Evolutionary conservation across 2,329 filamentous ascomycete genomes (phyloP), one percentile per base, ranked within the genome.

Genomic region (Xylariaceae sp.): DNA sequence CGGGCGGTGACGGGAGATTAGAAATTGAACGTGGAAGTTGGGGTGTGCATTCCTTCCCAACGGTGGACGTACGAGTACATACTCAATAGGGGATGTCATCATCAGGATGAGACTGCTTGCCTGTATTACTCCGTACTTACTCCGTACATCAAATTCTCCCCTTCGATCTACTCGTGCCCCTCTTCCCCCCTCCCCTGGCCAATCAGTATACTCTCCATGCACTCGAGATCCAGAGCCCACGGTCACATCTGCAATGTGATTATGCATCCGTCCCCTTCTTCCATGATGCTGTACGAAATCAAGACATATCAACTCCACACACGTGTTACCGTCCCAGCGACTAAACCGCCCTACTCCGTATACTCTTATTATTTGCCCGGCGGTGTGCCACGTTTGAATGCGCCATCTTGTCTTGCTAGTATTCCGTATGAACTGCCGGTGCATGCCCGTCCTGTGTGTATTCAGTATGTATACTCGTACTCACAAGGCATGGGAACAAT

Each of bases 241-340:
- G n/a, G 56, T 55, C 55, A 57, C 59, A 62, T 52, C 39, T 58
- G 57, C 57, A 55, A 30, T 50, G 35, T 48, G 54, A 52, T 57
- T 55, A 42, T 44, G 37, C 13, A 55, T 9, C 8, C 3, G 10
- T n/a, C 34, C 18, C 42, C 51, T 50, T 37, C 39, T 50, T 37
- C 39, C 45, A 30, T 13, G 35, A 42, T 34, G 17, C 30, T 42
- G 42, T 49, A 35, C 30, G 37, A 45, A 45, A 45, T 45, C 13
- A n/a, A 51, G 50, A 37, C 57, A 57, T 59, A 59, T 60, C 15
- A 51, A 17, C 44, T 58, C 55, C 55, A 55, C 59, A 64, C 59
- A 64, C 62, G 59, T 62, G 57, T 63, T 62, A 56, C 13, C 4
- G 45, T 48, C 15, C 53, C 55, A 52, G 50, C 60, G 54, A 51